phyloP scores from a whole-genome alignment of 495 filamentous ascomycete genomes.

The Trichoderma asperelloides region DNA sequence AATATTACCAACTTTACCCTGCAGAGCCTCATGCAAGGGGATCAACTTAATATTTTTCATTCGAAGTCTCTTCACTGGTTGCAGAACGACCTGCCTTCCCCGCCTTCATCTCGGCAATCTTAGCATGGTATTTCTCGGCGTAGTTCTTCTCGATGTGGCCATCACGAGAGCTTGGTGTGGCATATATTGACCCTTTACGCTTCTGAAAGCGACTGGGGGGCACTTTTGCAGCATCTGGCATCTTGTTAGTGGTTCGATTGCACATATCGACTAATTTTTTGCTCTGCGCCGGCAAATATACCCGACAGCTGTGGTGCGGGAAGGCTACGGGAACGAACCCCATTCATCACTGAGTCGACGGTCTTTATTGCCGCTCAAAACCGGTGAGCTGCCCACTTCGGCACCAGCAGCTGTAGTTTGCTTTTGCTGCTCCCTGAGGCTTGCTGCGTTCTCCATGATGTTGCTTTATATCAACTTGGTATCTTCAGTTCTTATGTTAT shows the following conservation, averaged over 20 bases:
- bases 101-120: slow-evolving; percentile 26
- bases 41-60: neutral
- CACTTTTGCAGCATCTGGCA: slow-evolving; percentile 50
- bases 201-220: slow-evolving; percentile 54
- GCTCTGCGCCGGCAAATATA: neutral
- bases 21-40: neutral
- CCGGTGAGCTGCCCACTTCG: neutral
- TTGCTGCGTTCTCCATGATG: neutral
- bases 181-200: slow-evolving; percentile 54
- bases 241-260: slow-evolving; percentile 12
- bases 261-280: neutral
- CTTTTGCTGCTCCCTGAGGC: neutral
- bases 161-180: slow-evolving; percentile 48
- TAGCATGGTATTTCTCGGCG: slow-evolving; percentile 33
- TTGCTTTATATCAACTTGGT: neutral
- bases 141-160: slow-evolving; percentile 45
- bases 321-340: slow-evolving; percentile 26
- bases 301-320: neutral
- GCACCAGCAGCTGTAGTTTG: neutral
- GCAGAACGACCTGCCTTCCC: neutral
- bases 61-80: neutral
- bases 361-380: neutral
- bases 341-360: slow-evolving; percentile 27
- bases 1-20: neutral
- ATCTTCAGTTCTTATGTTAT: neutral